Evolutionary conservation across 2,329 filamentous ascomycete species (phyloP), one percentile per base, ranked within the genome.

Genomic region (Talaromyces amestolkiae): DNA sequence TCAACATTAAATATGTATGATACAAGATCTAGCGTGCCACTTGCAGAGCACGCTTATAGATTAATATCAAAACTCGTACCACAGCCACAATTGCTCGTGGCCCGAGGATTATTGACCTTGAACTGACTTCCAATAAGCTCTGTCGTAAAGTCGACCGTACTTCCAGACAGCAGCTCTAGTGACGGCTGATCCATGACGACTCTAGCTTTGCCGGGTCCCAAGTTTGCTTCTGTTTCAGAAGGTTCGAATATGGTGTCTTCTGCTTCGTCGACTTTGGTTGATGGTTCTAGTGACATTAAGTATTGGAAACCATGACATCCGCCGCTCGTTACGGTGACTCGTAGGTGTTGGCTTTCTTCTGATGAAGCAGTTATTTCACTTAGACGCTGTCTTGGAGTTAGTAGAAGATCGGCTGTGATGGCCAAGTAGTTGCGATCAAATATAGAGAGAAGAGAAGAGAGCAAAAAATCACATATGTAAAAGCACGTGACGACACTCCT

Each of bases 271-370:
- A 90, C 79, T 62, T 87, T 84, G 17, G 79, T 79, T 11, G 77
- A 77, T 19, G 81, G 74, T 59, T 92, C 89, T 3, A 98, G 84
- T 17, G 89, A 91, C 91, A 99, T 97, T 56, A 96, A 82, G 75
- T 99, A 99, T 77, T 99, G 95, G 78, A 99, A 99, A 59, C 95
- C 95, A 79, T 99, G 95, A 77, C 95, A 99, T 64, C 95, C 95
- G 69, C 95, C 95, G 65, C 90, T 92, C 74, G 96, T 93, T 66
- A 99, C 93, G 67, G 91, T 89, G 70, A 99, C 91, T 61, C 94
- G 91, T n/a, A 99, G 85, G 27, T 93, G 91, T 37, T 96, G 91
- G 75, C 96, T 96, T 66, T 77, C 76, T 65, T 78, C 73, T 58
- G 63, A 66, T 67, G 82, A 66, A 70, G 77, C 68, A 76, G 92